phyloP scores from a whole-genome alignment of 768 basidiomycete species.

The Butyriboletus loyo region DNA sequence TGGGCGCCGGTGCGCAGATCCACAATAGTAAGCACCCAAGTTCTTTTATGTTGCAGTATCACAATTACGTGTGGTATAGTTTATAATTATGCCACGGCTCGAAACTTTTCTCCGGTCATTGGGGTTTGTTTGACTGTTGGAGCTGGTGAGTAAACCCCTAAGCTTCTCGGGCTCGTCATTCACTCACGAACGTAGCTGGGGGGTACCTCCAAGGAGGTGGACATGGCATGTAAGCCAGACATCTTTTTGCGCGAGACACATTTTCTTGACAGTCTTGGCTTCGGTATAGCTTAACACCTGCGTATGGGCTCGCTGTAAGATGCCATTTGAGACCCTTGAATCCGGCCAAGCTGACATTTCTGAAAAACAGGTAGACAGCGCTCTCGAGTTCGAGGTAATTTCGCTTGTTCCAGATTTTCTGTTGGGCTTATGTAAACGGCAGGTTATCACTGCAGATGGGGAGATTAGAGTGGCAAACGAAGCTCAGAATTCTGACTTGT shows the following conservation, averaged over 20 bases:
- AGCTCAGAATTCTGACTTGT: slow-evolving; percentile 43
- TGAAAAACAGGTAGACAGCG: slow-evolving; percentile 40
- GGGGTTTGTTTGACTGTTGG: slow-evolving; percentile 23
- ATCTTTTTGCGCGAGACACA: neutral
- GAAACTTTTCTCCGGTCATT: slow-evolving; percentile 16
- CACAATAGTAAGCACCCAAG: slow-evolving; percentile 6
- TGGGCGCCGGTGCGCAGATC: slow-evolving; percentile 19
- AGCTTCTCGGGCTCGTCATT: neutral
- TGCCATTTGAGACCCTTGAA: neutral
- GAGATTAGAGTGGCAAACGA: slow-evolving; percentile 38
- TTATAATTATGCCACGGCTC: slow-evolving; percentile 11
- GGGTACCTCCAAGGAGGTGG: slow-evolving; percentile 53
- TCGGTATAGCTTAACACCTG: slow-evolving; percentile 30
- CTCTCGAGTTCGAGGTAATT: slow-evolving; percentile 39
- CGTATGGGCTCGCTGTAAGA: slow-evolving; percentile 41
- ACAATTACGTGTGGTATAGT: slow-evolving; percentile 1
- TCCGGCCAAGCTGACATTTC: neutral
- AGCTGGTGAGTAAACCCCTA: slow-evolving; percentile 2
- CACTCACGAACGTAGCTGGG: slow-evolving; percentile 31
- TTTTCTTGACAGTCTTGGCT: neutral
- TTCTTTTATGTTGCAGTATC: neutral
- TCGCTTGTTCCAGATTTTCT: neutral
- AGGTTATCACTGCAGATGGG: slow-evolving; percentile 42
- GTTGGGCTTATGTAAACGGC: neutral
- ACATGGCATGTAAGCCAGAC: slow-evolving; percentile 31